Evolutionary conservation across 208 protist species (phyloP).

Genomic region (Naegleria lovaniensis): DNA sequence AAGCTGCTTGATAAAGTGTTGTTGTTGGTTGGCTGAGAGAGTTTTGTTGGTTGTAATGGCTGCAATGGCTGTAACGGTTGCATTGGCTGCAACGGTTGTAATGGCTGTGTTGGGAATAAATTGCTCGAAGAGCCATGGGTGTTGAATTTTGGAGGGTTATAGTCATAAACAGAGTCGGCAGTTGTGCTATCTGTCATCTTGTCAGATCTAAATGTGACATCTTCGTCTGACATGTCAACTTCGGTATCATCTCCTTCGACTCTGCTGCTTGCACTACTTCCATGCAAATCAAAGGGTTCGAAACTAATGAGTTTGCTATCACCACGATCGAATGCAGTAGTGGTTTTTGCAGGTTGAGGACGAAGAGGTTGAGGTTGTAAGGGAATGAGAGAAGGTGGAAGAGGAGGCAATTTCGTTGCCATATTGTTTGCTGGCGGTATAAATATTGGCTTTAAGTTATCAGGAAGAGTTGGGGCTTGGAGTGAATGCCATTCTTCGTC

Average conservation of each 20-base stretch:
- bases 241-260: background rate
- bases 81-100: background rate
- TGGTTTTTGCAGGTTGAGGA: background rate
- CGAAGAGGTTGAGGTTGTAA: background rate
- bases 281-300: background rate
- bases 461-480: background rate
- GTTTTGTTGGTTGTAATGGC: background rate
- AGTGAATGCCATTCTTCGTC: background rate
- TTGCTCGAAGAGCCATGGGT: background rate
- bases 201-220: background rate
- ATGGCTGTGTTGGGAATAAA: background rate
- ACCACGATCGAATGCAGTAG: background rate
- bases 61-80: background rate
- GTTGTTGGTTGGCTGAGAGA: background rate
- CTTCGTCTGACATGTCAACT: background rate
- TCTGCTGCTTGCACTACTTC: background rate
- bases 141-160: background rate
- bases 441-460: slow-evolving; percentile 1
- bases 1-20: background rate
- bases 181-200: background rate
- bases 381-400: background rate
- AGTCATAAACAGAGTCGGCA: background rate
- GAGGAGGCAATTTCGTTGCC: background rate
- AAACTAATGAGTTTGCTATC: background rate
- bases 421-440: background rate